Base-by-base conservation (phyloP, 805 yeast genomes). In the Candida succiphila region DNA sequence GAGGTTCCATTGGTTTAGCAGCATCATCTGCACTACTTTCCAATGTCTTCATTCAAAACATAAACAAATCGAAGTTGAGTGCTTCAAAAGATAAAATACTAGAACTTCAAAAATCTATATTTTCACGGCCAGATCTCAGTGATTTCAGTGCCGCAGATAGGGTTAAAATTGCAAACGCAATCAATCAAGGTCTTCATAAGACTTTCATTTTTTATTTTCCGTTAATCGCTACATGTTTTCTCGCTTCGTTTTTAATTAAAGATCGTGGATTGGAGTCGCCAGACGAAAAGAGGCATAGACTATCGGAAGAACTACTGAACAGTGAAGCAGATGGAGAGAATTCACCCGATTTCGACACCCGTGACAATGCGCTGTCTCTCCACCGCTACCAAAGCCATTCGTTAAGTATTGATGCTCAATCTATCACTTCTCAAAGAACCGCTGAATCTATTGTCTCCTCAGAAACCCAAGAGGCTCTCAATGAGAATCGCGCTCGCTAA, bases 1-100 rank as follows among this genome's bases (percentile, higher is more conserved):
- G 82, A 13, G 78, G 78, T n/a, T 65, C 80, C 1, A 54, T 72
- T 19, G 81, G 82, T 0, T 55, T 74, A 25, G 78, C 80, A 1
- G 51, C 69, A 8, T 41, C 49, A 12, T 42, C 57, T 2, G 41
- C 56, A 7, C 41, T 52, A n/a, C 30, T 51, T 32, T 49, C 56
- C n/a, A 52, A 51, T 36, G 39, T 44, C 4, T 43, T 52, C 33
- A 38, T 38, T 20, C n/a, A 20, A 8, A 38, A 40, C 21, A 20
- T 52, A 2, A 32, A 35, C 18, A 15, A 29, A 3, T 28, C 36
- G 4, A 7, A 38, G 18, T 22, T 43, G 9, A 39, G 36, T n/a
- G 31, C 45, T 3, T 28, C 42, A 4, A 31, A 26, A 4, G 32
- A 25, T 1, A 37, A 43, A 29, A 38, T 44, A 16, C 30, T 32